These are phyloP conservation scores for Candida silvicultrix DNA, from an alignment of 805 yeast genomes.

Conservation along the genomic window DNA sequence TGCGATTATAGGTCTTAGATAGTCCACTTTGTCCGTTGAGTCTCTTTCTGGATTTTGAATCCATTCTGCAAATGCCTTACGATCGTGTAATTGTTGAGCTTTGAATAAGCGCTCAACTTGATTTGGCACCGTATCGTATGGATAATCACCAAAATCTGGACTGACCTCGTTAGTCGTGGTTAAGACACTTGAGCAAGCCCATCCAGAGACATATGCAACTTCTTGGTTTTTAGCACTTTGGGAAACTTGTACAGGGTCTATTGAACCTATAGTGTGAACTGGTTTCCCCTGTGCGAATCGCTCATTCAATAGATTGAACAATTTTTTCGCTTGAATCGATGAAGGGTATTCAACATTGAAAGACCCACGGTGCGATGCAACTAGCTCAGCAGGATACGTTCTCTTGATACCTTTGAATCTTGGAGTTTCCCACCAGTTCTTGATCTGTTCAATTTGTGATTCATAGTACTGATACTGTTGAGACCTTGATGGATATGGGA, in stretches of 20 bases:
- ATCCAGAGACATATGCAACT: slow-evolving; percentile 51
- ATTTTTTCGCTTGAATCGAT: slow-evolving; percentile 45
- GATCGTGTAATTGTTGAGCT: slow-evolving; percentile 54
- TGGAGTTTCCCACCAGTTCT: slow-evolving; percentile 43
- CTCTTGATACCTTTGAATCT: slow-evolving; percentile 42
- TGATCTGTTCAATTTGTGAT: slow-evolving; percentile 30
- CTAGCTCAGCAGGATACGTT: slow-evolving; percentile 45
- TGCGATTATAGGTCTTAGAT: slow-evolving; percentile 56
- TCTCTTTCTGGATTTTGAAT: slow-evolving; percentile 18
- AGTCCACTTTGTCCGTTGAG: slow-evolving; percentile 31
- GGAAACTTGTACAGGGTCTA: slow-evolving; percentile 58
- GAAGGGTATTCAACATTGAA: slow-evolving; percentile 36
- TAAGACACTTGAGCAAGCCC: slow-evolving; percentile 52
- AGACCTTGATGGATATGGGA: slow-evolving; percentile 15
- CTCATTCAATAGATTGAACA: slow-evolving; percentile 37
- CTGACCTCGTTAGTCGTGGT: slow-evolving; percentile 59
- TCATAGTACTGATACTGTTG: slow-evolving; percentile 11
- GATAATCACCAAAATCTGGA: slow-evolving; percentile 66
- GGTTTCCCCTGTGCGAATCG: slow-evolving; percentile 38
- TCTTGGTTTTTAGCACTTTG: slow-evolving; percentile 48
- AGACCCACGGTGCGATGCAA: slow-evolving; percentile 48
- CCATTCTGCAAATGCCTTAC: slow-evolving; percentile 39
- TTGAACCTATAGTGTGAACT: slow-evolving; percentile 51
- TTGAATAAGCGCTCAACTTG: slow-evolving; percentile 54
- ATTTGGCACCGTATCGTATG: slow-evolving; percentile 64